Percentiles rank a stretch among this genome's conserved stretches.
Evolutionary conservation across 75 land plant genomes (phyloP).

Genomic region (Sequoia sempervirens): DNA sequence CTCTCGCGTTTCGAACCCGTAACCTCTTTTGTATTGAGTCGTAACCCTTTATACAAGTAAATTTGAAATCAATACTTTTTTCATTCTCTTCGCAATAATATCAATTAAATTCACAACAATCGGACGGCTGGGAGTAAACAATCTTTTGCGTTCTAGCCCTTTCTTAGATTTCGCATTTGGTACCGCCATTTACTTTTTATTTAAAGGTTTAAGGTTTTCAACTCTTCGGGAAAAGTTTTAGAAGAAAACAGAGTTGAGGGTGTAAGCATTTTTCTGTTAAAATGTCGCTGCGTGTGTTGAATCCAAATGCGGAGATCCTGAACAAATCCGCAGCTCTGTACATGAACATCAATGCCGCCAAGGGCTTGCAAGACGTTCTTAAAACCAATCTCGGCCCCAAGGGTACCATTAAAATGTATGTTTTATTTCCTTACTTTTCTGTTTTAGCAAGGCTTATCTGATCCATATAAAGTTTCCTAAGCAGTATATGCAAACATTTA

Average conservation of each 20-base stretch:
- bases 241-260: slow-evolving; percentile 1
- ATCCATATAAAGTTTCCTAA: not conserved
- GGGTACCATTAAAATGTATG: slow-evolving; percentile 97
- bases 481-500: too few species aligned
- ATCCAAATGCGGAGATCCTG: slow-evolving; percentile 91
- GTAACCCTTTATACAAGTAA: too few species aligned
- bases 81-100: too few species aligned
- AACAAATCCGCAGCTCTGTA: slow-evolving; percentile 88
- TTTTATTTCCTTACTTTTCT: not conserved
- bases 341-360: slow-evolving; percentile 99
- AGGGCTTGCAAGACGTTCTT: slow-evolving; percentile 92
- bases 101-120: too few species aligned
- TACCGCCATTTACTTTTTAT: not conserved
- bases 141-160: not conserved
- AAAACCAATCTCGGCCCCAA: slow-evolving; percentile 97
- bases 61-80: too few species aligned
- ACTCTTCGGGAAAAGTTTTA: not conserved
- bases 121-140: too few species aligned
- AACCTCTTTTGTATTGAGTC: too few species aligned
- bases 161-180: not conserved
- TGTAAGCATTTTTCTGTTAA: not conserved
- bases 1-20: too few species aligned
- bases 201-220: not conserved
- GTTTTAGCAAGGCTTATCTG: not conserved
- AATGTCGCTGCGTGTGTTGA: slow-evolving; percentile 81